A percentile compares a stretch with the other conserved stretches of the same genome.
Evolutionary conservation across 2,329 filamentous ascomycete genomes (phyloP).

Genomic region (Westerdykella aurantiaca): DNA sequence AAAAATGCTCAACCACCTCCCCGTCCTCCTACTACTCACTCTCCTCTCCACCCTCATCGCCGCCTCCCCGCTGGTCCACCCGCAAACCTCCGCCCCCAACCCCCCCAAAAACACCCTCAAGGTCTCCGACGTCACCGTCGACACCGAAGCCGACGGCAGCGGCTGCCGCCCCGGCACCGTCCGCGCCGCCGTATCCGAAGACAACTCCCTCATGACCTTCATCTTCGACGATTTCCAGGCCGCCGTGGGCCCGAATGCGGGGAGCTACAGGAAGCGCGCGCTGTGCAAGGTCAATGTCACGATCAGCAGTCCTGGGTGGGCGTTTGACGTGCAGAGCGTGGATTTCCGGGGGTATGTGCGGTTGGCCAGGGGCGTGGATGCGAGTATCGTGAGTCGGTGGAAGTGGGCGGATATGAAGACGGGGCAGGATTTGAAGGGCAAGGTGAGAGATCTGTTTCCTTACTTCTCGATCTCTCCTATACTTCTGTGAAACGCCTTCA

Average conservation of each 20-base stretch:
- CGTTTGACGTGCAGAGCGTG: constrained; percentile 19
- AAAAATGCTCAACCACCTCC: background rate
- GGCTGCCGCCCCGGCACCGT: constrained; percentile 19
- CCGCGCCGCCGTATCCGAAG: constrained; percentile 13
- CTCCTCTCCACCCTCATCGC: background rate
- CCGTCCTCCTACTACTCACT: background rate
- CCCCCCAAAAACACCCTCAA: background rate
- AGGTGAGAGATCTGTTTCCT: constrained; percentile 11
- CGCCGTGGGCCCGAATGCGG: constrained; percentile 19
- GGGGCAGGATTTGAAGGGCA: constrained; percentile 19
- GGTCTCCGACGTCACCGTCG: constrained; percentile 3
- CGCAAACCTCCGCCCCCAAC: background rate
- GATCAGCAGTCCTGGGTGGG: constrained; percentile 19
- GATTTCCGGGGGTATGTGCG: constrained; percentile 22
- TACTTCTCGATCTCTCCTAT: too few species aligned
- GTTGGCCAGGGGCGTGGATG: constrained; percentile 15
- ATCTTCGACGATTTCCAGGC: constrained; percentile 23
- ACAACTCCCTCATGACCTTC: constrained; percentile 21
- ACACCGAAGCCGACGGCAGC: constrained; percentile 15
- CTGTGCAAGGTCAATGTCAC: constrained; percentile 22
- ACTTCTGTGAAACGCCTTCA: too few species aligned
- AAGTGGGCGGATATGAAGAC: constrained; percentile 21
- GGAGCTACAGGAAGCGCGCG: constrained; percentile 14
- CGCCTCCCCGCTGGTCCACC: background rate
- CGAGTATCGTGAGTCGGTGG: constrained; percentile 23